Base-by-base conservation (phyloP, 192 early-diverging fungal genomes). In the Physocladia obscura region DNA sequence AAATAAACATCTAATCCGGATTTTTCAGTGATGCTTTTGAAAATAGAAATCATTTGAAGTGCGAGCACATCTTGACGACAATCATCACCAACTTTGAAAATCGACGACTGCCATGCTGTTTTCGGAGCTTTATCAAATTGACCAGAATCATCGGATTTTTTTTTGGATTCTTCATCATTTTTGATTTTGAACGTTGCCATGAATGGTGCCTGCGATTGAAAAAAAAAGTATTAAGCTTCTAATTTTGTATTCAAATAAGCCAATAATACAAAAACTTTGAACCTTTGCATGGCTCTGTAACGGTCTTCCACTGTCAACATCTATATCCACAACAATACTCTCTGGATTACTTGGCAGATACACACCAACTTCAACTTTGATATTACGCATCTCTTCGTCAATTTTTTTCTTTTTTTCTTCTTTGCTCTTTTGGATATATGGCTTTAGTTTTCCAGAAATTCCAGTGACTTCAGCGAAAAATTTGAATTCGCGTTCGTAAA, bases 81-180 rank as follows among this genome's bases (percentile, higher is more conserved):
- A 79, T 99, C 96, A 68, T 99, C 97, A 62, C 97, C 97, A 48
- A 99, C 96, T 85, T 99, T 99, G 86, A 99, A 99, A 62, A 99
- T 99, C 1, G 94, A 90, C 3, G 91, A 90, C 73, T 93, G 89
- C 79, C 91, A 88, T 2, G 88, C 81, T 2, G 70, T 32, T 6
- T 77, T 60, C n/a, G n/a, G n/a, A n/a, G n/a, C n/a, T n/a, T n/a
- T n/a, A n/a, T n/a, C n/a, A n/a, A n/a, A n/a, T 51, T 68, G 60
- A 0, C 75, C 55, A 8, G 79, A 75, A 79, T 76, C 69, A 70
- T 80, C 85, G 77, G 79, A 78, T 35, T 86, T 74, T 31, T 88
- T 80, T n/a, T 88, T 89, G 11, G 40, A n/a, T n/a, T 8, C 40
- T 3, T 84, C 83, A 37, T 77, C 78, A 6, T 61, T 72, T 4